Evolutionary conservation across 2,329 filamentous ascomycete species (phyloP).

Genomic region (Talaromyces atroroseus): DNA sequence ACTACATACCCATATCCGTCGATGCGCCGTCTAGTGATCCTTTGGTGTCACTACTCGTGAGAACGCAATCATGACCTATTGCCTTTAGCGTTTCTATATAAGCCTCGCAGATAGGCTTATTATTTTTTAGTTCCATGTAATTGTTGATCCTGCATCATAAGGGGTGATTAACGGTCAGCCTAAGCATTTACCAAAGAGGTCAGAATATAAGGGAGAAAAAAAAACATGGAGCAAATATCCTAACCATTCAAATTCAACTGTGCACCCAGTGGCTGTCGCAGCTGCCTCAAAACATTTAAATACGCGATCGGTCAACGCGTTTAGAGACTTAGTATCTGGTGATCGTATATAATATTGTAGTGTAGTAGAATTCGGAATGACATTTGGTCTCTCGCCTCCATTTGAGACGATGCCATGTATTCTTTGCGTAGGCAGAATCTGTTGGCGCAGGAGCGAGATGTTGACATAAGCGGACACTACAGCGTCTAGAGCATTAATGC

Average conservation of each 20-base stretch:
- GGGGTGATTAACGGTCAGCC: not conserved
- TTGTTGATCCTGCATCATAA: constrained; percentile 22
- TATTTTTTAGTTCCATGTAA: constrained; percentile 26
- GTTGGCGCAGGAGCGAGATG: constrained; percentile 52
- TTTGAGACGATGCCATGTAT: constrained; percentile 51
- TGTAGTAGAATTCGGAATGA: constrained; percentile 51
- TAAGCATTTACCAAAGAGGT: not conserved
- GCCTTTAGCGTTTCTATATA: constrained; percentile 25
- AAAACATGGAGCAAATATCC: constrained; percentile 16
- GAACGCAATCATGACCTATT: constrained; percentile 23
- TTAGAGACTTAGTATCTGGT: constrained; percentile 37
- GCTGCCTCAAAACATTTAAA: constrained; percentile 33
- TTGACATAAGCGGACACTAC: constrained; percentile 44
- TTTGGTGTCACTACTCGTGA: constrained; percentile 15
- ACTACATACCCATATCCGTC: constrained; percentile 15
- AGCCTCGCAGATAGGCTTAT: constrained; percentile 25
- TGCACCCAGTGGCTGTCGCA: constrained; percentile 31
- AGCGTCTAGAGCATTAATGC: constrained; percentile 56
- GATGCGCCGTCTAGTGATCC: constrained; percentile 37
- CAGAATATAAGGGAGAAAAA: not conserved
- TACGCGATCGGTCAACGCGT: constrained; percentile 24
- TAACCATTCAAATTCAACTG: constrained; percentile 27
- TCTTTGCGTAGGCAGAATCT: constrained; percentile 49
- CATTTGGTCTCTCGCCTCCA: constrained; percentile 51
- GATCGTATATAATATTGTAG: constrained; percentile 46